These are phyloP conservation scores for Gentiana straminea DNA, from an alignment of 257 asterid species.

Conservation along the genomic window DNA sequence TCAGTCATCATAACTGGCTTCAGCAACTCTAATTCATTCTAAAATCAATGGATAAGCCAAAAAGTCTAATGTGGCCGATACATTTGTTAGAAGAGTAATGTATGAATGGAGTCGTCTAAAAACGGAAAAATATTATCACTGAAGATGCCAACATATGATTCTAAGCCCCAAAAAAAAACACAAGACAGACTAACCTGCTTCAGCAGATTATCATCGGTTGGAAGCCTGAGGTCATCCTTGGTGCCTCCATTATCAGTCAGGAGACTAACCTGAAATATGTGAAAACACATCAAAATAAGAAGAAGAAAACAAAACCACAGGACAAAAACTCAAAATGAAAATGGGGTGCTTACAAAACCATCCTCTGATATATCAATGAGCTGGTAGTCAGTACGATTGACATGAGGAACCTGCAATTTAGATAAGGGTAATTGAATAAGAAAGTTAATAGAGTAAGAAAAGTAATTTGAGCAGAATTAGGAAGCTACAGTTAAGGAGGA, in stretches of 20 bases:
- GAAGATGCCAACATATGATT: no score
- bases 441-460: background rate
- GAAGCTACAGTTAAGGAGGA: background rate
- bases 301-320: background rate
- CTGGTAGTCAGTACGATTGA: conserved; percentile 83
- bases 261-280: conserved; percentile 54
- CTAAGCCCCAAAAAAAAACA: no score
- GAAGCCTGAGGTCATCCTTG: conserved; percentile 91
- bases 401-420: conserved; percentile 72
- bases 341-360: conserved; percentile 56
- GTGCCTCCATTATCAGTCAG: conserved; percentile 78
- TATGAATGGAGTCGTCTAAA: no score
- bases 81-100: no score
- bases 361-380: conserved; percentile 94
- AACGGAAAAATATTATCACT: no score
- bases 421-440: background rate
- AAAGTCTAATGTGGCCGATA: background rate
- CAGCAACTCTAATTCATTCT: no score
- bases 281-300: background rate
- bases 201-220: conserved; percentile 65
- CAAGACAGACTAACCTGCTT: conserved; percentile 37
- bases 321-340: no score
- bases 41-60: no score
- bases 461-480: background rate
- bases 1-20: no score